These are phyloP conservation scores for Eucalyptus guilfoylei DNA, from an alignment of 345 rosid species.

Conservation along the genomic window DNA sequence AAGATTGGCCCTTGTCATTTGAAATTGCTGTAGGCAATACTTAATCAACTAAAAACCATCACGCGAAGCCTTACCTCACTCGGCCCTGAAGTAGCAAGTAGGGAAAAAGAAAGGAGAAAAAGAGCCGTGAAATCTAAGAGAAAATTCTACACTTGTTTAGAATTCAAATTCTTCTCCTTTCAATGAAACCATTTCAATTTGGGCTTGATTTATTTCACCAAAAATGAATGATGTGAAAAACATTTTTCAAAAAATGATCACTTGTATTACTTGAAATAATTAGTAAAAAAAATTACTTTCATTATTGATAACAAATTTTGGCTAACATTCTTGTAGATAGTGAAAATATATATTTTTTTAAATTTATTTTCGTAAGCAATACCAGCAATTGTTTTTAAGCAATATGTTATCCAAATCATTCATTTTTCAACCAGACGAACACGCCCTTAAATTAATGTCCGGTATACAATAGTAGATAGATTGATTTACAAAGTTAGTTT, in stretches of 20 bases:
- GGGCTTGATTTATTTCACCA: not conserved
- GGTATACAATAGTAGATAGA: not conserved
- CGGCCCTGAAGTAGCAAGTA: not conserved
- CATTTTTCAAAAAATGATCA: not conserved
- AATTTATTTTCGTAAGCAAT: not conserved
- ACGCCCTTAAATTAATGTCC: not conserved
- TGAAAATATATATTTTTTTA: not conserved
- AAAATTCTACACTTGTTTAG: not conserved
- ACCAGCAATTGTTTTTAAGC: not conserved
- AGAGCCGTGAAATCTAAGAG: not conserved
- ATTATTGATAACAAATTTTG: not conserved
- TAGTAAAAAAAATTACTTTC: not conserved
- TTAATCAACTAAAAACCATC: not conserved
- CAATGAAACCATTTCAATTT: not conserved
- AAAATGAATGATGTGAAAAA: not conserved
- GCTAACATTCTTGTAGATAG: not conserved
- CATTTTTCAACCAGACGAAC: accelerated
- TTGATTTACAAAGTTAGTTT: not conserved
- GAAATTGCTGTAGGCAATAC: not conserved
- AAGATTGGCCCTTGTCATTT: not conserved
- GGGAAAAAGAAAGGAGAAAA: not conserved
- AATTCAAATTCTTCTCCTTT: not conserved
- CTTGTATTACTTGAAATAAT: not conserved
- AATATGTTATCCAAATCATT: not conserved
- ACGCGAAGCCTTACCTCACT: not conserved